Base-by-base conservation (phyloP, 306 rosid genomes). In the Pyrus bretschneideri region DNA sequence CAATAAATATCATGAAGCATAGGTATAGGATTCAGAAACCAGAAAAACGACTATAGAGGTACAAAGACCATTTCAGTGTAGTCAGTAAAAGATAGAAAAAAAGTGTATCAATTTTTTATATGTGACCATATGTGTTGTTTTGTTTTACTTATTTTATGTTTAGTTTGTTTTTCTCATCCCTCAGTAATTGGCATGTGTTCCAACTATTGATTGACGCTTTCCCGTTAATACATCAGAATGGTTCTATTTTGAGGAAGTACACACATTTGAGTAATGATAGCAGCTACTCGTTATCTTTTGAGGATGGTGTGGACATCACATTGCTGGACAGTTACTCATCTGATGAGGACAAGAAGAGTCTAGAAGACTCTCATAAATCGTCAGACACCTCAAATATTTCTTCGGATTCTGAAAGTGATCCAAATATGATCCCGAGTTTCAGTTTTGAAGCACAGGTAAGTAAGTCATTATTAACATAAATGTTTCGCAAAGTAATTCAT, bases 361-460 rank as follows among this genome's bases (percentile, higher is more conserved):
- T 73, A 33, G 87, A 88, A 67, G 57, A 67, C 79, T 45, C 57
- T 70, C 81, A 81, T 60, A 87, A 87, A 78, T 84, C 81, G 9
- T 80, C 88, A 33, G 88, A 81, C 60, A 21, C 77, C 73, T 72
- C 85, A 35, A 74, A 42, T 68, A n/a, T 69, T 18, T 81, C 79
- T 42, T 70, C 72, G 18, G 40, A 80, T 84, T 79, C 84, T 71
- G 80, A 87, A 81, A 70, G 83, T 67, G 89, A 81, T 77, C 82
- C 83, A 81, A 81, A 85, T 78, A 79, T 14, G 76, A 74, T 84
- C 67, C 93, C 81, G 38, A 95, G 97, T 87, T 92, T 95, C 93
- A 86, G 96, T 59, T 91, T 95, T 81, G 99, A 95, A 86, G 89
- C 97, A 64, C 99, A 92, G 97, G 99, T 92, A 79, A 68, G 72